Percentiles rank a stretch among this genome's conserved stretches.
phyloP scores from a whole-genome alignment of 306 rosid species.

The Glycine soja region DNA sequence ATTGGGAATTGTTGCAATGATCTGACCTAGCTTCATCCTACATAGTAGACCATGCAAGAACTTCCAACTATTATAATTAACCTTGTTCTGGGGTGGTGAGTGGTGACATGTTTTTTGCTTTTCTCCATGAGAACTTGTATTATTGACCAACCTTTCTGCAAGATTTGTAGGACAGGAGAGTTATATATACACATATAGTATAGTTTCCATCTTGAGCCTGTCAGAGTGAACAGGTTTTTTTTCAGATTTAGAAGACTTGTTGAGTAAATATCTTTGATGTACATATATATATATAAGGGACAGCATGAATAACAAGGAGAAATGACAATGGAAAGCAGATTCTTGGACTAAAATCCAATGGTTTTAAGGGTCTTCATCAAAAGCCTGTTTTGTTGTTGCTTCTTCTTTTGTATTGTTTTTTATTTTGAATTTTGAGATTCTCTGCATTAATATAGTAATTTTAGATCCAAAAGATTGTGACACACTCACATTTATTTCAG shows the following conservation, averaged over 20 bases:
- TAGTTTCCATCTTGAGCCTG: conserved; percentile 39
- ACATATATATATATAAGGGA: conserved; percentile 46
- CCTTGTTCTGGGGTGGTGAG: conserved; percentile 17
- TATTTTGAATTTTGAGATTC: background rate
- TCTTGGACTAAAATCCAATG: conserved; percentile 49
- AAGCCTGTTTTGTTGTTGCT: conserved; percentile 22
- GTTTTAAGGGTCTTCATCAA: conserved; percentile 15
- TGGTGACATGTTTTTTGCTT: conserved; percentile 10
- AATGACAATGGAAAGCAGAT: conserved; percentile 41
- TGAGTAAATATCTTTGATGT: conserved; percentile 52
- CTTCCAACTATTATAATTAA: background rate
- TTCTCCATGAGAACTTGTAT: conserved; percentile 38
- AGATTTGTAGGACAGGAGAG: conserved; percentile 44
- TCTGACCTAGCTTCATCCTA: background rate
- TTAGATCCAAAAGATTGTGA: background rate
- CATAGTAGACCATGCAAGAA: conserved; percentile 17
- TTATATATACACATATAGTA: conserved; percentile 14
- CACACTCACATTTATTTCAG: background rate
- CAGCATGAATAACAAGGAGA: conserved; percentile 48
- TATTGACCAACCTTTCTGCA: conserved; percentile 37
- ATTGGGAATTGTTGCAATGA: background rate
- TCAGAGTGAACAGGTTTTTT: conserved; percentile 46
- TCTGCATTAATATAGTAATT: background rate
- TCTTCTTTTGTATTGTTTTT: conserved; percentile 2
- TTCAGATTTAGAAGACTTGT: conserved; percentile 49